A percentile compares a stretch with the other conserved stretches of the same genome.
Conservation (phyloP, 2,329 filamentous ascomycete genomes). For the Pseudomassariella vexata region DNA sequence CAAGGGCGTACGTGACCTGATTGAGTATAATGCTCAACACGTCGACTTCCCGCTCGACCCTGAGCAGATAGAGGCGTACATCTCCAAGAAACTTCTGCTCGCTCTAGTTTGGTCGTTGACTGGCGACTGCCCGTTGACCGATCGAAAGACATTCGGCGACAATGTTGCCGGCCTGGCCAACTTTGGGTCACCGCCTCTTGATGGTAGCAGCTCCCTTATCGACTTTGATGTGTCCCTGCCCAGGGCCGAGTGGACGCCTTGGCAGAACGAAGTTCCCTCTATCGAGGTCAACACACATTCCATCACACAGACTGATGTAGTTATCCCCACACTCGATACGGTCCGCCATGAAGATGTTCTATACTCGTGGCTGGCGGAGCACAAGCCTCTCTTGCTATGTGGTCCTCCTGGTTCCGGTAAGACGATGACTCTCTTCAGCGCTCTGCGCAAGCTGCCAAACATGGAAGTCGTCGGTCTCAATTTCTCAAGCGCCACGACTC, state of each 20-base stretch:
- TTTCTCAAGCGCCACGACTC: slow-evolving; percentile 97
- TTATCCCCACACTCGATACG: slow-evolving; percentile 96
- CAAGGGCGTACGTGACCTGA: slow-evolving; percentile 83
- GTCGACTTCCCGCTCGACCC: slow-evolving; percentile 87
- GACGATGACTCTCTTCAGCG: slow-evolving; percentile 99
- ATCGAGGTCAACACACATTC: slow-evolving; percentile 98
- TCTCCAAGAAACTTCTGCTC: slow-evolving; percentile 90
- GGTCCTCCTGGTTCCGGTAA: slow-evolving; percentile 98
- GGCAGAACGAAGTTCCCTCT: slow-evolving; percentile 90
- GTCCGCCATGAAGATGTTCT: slow-evolving; percentile 98
- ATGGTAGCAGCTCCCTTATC: slow-evolving; percentile 78
- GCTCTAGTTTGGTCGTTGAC: slow-evolving; percentile 94
- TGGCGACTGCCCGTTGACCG: slow-evolving; percentile 82
- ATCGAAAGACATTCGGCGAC: slow-evolving; percentile 87
- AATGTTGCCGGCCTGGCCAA: slow-evolving; percentile 75
- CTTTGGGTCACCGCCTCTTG: slow-evolving; percentile 76
- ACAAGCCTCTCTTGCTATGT: slow-evolving; percentile 93
- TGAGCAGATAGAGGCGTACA: slow-evolving; percentile 82
- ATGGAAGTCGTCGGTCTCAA: slow-evolving; percentile 99
- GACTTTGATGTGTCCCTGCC: slow-evolving; percentile 91
- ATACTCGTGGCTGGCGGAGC: slow-evolving; percentile 98
- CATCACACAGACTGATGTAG: slow-evolving; percentile 94
- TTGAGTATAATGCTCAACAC: slow-evolving; percentile 95
- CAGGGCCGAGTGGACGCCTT: slow-evolving; percentile 81
- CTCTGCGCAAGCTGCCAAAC: slow-evolving; percentile 90